These are phyloP conservation scores for Blastomyces percursus DNA, from an alignment of 2,329 filamentous ascomycete genomes.

Conservation along the genomic window DNA sequence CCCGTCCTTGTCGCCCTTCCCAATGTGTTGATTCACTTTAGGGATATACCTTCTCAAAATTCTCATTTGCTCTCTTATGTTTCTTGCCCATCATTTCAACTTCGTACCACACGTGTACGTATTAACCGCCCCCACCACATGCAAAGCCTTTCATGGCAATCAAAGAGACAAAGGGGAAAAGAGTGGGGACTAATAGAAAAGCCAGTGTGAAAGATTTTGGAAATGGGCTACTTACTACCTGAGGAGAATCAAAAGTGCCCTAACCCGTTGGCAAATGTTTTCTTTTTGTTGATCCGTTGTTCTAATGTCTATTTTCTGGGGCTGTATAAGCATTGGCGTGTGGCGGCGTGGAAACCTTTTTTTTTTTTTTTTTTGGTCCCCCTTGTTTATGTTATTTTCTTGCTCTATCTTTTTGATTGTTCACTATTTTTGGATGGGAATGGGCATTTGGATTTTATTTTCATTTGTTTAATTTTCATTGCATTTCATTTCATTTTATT, in stretches of 20 bases:
- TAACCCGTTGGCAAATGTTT: background rate
- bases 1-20: background rate
- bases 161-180: background rate
- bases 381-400: background rate
- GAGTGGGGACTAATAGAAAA: background rate
- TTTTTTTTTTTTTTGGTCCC: background rate
- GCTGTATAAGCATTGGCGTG: background rate
- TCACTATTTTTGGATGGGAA: background rate
- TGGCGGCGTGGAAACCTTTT: background rate
- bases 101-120: background rate
- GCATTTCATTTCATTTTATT: no score
- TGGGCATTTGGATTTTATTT: no score
- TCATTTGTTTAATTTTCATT: no score
- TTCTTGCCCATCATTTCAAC: background rate
- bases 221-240: background rate
- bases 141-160: background rate
- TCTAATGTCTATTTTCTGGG: background rate
- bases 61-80: background rate
- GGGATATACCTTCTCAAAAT: background rate
- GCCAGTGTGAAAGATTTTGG: background rate
- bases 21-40: background rate
- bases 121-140: background rate
- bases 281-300: background rate
- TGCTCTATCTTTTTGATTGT: background rate
- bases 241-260: background rate